phyloP scores from a whole-genome alignment of 2,329 filamentous ascomycete species.

The Penicillium sp. region DNA sequence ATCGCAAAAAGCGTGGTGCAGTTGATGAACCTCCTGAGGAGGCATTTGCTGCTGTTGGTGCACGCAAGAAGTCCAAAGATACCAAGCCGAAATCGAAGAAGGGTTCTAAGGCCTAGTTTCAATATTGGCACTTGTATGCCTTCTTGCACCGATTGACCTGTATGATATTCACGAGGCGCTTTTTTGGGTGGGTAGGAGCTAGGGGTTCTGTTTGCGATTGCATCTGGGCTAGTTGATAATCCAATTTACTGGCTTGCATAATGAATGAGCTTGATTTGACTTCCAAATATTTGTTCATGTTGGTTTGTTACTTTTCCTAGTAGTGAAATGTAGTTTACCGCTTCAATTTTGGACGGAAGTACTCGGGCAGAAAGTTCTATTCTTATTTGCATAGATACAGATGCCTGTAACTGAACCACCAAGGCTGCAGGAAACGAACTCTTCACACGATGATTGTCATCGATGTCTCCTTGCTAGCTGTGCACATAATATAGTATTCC shows the following conservation, averaged over 20 bases:
- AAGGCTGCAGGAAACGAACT: background rate
- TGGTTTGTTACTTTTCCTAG: background rate
- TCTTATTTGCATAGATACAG: background rate
- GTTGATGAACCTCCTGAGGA: constrained; percentile 60
- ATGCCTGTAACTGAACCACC: background rate
- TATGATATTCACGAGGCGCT: constrained; percentile 3
- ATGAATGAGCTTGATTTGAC: background rate
- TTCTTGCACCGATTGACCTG: background rate
- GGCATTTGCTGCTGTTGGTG: constrained; percentile 47
- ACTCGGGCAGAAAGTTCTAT: too few relatives aligned
- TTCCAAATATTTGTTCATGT: background rate
- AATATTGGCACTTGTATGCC: background rate
- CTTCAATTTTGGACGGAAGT: background rate
- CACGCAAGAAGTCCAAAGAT: constrained; percentile 39
- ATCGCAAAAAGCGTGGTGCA: constrained; percentile 41
- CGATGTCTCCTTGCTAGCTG: background rate
- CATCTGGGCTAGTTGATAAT: constrained; percentile 2
- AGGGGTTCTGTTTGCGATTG: constrained; percentile 8
- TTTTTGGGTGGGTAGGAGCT: constrained; percentile 5
- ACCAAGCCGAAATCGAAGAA: constrained; percentile 32
- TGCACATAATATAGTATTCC: background rate
- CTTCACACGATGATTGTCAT: background rate
- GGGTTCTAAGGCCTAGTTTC: constrained; percentile 19
- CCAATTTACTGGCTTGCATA: background rate
- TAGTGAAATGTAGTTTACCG: background rate